Percentiles rank a stretch among this genome's conserved stretches.
phyloP scores from a whole-genome alignment of 2,329 filamentous ascomycete genomes.

The Talaromyces sp. region DNA sequence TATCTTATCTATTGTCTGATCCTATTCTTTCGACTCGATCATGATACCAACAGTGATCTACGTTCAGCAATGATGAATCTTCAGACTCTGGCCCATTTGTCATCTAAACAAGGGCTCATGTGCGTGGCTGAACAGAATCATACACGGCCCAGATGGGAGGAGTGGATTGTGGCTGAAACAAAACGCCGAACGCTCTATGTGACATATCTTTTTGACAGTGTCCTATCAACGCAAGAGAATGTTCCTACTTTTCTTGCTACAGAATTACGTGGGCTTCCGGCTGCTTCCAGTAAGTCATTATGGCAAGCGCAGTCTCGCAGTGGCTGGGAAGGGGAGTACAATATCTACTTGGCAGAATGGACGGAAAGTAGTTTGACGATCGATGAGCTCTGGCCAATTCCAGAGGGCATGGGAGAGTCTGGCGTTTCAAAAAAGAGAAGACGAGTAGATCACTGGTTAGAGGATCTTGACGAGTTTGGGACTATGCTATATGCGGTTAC shows the following conservation, averaged over 20 bases:
- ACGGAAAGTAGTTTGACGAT: slow-evolving; percentile 44
- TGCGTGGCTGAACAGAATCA: slow-evolving; percentile 46
- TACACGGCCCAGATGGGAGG: slow-evolving; percentile 52
- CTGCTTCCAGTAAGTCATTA: slow-evolving; percentile 44
- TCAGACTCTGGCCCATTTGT: slow-evolving; percentile 51
- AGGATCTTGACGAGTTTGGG: slow-evolving; percentile 56
- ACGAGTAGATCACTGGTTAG: slow-evolving; percentile 54
- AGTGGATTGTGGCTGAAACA: slow-evolving; percentile 56
- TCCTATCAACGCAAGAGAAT: slow-evolving; percentile 50
- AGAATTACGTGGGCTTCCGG: slow-evolving; percentile 52
- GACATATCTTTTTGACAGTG: slow-evolving; percentile 59
- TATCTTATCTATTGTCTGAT: slow-evolving; percentile 55
- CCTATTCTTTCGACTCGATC: slow-evolving; percentile 46
- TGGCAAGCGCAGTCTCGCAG: slow-evolving; percentile 46
- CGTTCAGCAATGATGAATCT: slow-evolving; percentile 53
- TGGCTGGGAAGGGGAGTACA: slow-evolving; percentile 51
- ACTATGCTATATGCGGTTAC: slow-evolving; percentile 56
- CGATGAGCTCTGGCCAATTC: slow-evolving; percentile 55
- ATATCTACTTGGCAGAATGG: slow-evolving; percentile 48
- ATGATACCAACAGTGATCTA: slow-evolving; percentile 35
- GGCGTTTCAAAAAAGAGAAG: slow-evolving; percentile 32
- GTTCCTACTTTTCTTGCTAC: slow-evolving; percentile 53
- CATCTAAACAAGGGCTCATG: slow-evolving; percentile 45
- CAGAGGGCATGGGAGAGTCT: slow-evolving; percentile 32
- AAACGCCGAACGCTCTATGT: slow-evolving; percentile 56